These are phyloP conservation scores for Heliamphora pulchella DNA, from an alignment of 179 eudicot species.

Conservation along the genomic window DNA sequence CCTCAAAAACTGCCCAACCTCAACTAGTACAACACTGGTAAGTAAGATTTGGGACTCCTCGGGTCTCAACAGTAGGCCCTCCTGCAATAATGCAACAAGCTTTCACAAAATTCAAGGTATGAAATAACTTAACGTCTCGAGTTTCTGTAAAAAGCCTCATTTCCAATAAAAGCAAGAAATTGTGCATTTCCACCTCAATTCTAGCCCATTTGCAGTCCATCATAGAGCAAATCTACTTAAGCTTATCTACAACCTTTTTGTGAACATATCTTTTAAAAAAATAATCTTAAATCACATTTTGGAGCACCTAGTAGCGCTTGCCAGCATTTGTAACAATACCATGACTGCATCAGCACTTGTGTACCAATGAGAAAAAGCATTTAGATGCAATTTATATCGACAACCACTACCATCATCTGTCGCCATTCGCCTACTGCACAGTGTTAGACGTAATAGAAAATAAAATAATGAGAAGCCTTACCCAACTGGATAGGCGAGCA, in stretches of 20 bases:
- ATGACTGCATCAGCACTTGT: too few species aligned
- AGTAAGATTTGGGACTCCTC: slow-evolving; percentile 70
- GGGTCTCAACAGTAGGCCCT: slow-evolving; percentile 85
- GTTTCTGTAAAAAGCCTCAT: not conserved
- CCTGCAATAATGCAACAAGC: slow-evolving; percentile 36
- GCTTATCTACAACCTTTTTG: not conserved
- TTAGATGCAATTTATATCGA: too few species aligned
- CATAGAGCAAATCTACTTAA: not conserved
- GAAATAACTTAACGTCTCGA: not conserved
- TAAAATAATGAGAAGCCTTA: too few species aligned
- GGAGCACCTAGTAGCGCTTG: too few species aligned
- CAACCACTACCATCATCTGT: too few species aligned
- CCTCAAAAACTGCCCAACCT: slow-evolving; percentile 97
- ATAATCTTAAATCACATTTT: too few species aligned
- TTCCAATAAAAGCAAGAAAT: slow-evolving; percentile 9
- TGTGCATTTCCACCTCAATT: not conserved
- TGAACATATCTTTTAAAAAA: not conserved
- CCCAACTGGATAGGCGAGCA: too few species aligned
- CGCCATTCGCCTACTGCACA: too few species aligned
- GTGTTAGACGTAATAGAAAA: too few species aligned
- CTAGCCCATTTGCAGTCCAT: not conserved
- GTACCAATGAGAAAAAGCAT: too few species aligned
- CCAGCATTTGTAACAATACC: too few species aligned
- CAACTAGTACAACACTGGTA: slow-evolving; percentile 98
- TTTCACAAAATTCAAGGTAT: not conserved